Percentiles rank a stretch among this genome's conserved stretches.
Conservation (phyloP, 2,329 filamentous ascomycete genomes). For the Dactylellina sp. region DNA sequence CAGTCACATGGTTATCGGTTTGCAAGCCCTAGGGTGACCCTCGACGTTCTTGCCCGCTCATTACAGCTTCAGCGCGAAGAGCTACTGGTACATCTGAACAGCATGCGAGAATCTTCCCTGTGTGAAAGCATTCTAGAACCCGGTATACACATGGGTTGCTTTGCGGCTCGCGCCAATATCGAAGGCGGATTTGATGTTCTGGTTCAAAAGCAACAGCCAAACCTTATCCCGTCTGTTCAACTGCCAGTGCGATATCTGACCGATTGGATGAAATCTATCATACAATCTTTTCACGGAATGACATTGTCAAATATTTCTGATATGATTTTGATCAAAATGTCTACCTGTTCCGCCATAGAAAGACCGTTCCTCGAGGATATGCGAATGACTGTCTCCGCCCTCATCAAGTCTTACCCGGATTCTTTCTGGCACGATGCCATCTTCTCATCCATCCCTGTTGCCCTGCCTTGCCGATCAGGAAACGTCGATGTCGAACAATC, state of each 20-base stretch:
- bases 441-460: constrained; percentile 65
- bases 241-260: constrained; percentile 69
- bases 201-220: constrained; percentile 69
- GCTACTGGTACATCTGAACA: constrained; percentile 72
- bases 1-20: constrained; percentile 83
- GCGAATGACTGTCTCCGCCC: constrained; percentile 61
- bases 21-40: constrained; percentile 75
- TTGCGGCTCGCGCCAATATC: constrained; percentile 67
- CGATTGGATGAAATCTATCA: constrained; percentile 68
- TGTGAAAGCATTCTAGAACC: constrained; percentile 67
- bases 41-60: constrained; percentile 74
- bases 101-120: constrained; percentile 73
- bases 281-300: constrained; percentile 64
- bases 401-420: constrained; percentile 66
- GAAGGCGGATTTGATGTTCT: constrained; percentile 73
- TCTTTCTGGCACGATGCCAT: constrained; percentile 67
- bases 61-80: constrained; percentile 77
- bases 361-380: constrained; percentile 26
- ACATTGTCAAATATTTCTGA: constrained; percentile 63
- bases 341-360: constrained; percentile 64
- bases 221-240: constrained; percentile 72
- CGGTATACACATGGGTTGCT: constrained; percentile 71
- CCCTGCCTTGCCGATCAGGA: constrained; percentile 64
- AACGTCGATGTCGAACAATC: constrained; percentile 59
- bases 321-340: constrained; percentile 66